Percentiles rank a stretch among this genome's conserved stretches.
Evolutionary conservation across 805 yeast species (phyloP).

Genomic region (Zygosaccharomyces lentus): DNA sequence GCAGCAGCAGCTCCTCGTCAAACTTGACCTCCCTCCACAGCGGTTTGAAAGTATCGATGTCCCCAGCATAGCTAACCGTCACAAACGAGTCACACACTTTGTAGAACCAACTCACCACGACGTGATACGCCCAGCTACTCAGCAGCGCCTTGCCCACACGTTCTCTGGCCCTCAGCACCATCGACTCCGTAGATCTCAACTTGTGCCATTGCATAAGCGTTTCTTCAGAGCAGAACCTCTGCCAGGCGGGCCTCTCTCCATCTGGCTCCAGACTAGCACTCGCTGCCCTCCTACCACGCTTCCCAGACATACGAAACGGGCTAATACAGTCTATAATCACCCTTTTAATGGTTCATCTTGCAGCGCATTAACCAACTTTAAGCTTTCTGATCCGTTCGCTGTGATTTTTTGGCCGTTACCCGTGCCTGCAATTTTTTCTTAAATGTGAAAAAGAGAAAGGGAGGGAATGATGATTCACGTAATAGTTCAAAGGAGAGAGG

Average conservation of each 20-base stretch:
- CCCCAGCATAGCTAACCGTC: slow-evolving; percentile 16
- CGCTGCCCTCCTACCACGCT: slow-evolving; percentile 8
- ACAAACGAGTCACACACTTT: slow-evolving; percentile 31
- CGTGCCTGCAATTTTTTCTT: background rate
- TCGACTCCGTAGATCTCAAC: slow-evolving; percentile 10
- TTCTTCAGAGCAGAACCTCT: slow-evolving; percentile 24
- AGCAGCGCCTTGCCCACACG: slow-evolving; percentile 14
- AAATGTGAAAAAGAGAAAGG: slow-evolving; percentile 2
- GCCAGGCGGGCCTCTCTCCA: slow-evolving; percentile 21
- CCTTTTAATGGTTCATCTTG: background rate
- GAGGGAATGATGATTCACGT: background rate
- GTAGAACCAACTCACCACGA: slow-evolving; percentile 33
- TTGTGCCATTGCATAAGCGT: slow-evolving; percentile 22
- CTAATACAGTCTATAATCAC: background rate
- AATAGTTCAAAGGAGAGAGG: background rate
- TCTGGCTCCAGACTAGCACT: slow-evolving; percentile 6
- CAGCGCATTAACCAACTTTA: background rate
- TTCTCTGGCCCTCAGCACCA: slow-evolving; percentile 6
- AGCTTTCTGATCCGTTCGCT: background rate
- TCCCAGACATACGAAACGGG: background rate
- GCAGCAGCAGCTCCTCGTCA: slow-evolving; percentile 29
- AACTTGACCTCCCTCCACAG: slow-evolving; percentile 31
- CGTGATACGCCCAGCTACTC: slow-evolving; percentile 32
- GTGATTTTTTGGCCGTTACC: background rate
- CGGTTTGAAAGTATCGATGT: slow-evolving; percentile 18